Conservation (phyloP, 148 eudicot species). For the Agrostemma githago region DNA sequence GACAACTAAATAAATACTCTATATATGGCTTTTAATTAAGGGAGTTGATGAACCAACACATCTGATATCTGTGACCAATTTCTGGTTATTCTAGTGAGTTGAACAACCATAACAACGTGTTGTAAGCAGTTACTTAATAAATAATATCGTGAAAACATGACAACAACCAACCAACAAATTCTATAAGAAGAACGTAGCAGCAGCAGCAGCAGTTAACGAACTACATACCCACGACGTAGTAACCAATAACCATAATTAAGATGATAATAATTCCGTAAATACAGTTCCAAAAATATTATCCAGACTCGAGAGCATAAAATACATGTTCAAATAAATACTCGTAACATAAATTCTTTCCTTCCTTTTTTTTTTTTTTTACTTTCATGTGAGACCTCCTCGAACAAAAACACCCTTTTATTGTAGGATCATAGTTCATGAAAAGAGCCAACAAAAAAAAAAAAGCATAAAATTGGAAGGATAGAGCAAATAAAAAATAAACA, state of each 20-base stretch:
- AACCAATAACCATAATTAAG: neutral
- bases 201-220: neutral
- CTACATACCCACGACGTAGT: constrained; percentile 5
- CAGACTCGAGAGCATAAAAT: no score
- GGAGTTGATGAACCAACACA: constrained; percentile 18
- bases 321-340: no score
- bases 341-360: no score
- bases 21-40: neutral
- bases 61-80: neutral
- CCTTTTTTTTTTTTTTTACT: no score
- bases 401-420: no score
- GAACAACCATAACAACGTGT: constrained; percentile 14
- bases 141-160: neutral
- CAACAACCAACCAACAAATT: neutral
- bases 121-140: neutral
- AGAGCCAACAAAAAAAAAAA: no score
- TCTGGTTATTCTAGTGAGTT: neutral
- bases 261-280: no score
- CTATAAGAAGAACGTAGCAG: neutral
- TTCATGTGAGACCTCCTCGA: no score
- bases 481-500: no score
- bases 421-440: no score
- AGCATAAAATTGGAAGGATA: no score
- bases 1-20: neutral
- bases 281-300: no score